phyloP scores from a whole-genome alignment of 805 yeast genomes.

The Ogataea pilisensis region DNA sequence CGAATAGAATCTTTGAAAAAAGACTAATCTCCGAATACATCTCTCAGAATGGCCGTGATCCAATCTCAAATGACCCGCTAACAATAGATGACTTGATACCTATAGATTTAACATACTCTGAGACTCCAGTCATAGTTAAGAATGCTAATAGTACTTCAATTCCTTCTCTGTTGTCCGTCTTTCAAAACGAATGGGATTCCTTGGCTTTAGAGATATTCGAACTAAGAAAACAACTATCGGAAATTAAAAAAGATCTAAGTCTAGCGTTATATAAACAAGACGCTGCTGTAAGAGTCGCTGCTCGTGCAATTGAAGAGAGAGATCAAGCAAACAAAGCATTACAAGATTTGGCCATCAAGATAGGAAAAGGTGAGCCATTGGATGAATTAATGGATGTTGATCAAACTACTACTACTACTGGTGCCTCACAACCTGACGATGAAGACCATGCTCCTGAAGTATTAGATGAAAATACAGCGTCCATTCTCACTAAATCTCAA shows the following conservation, averaged over 20 bases:
- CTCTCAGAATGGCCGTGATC: constrained; percentile 66
- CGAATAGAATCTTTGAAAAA: constrained; percentile 69
- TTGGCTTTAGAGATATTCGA: constrained; percentile 75
- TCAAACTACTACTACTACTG: constrained; percentile 24
- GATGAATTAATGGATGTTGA: constrained; percentile 1
- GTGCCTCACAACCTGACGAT: constrained; percentile 8
- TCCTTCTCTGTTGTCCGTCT: constrained; percentile 68
- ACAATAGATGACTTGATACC: constrained; percentile 53
- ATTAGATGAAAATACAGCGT: constrained; percentile 5
- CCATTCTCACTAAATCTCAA: constrained; percentile 14
- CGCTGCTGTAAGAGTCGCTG: constrained; percentile 85
- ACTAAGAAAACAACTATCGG: constrained; percentile 64
- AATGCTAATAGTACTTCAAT: constrained; percentile 54
- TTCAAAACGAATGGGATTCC: constrained; percentile 91
- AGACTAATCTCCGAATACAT: constrained; percentile 58
- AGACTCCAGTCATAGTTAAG: constrained; percentile 14
- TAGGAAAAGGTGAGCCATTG: constrained; percentile 26
- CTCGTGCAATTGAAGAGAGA: constrained; percentile 66
- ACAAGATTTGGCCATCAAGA: constrained; percentile 45
- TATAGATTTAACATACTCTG: constrained; percentile 16
- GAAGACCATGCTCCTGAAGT: background rate
- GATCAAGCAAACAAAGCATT: constrained; percentile 71
- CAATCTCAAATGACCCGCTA: constrained; percentile 64
- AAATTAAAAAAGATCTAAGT: constrained; percentile 68
- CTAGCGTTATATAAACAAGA: constrained; percentile 79